Percentiles rank a stretch among this genome's conserved stretches.
These are phyloP conservation scores for Phtheirospermum japonicum DNA, from an alignment of 257 asterid genomes.

Conservation along the genomic window DNA sequence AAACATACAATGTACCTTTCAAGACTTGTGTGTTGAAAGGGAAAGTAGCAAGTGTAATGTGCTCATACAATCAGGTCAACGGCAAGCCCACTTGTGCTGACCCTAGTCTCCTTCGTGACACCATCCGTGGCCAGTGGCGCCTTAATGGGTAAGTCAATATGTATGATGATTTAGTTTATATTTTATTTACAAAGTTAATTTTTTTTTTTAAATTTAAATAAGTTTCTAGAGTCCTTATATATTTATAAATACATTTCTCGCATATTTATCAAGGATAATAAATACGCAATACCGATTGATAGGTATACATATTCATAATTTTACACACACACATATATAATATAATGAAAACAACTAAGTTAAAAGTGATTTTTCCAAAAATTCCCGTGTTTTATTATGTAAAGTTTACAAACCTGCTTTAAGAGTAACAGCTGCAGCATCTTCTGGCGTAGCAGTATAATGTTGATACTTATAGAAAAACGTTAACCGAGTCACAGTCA, in stretches of 20 bases:
- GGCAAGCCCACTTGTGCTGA: slow-evolving; percentile 97
- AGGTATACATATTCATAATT: too few species aligned
- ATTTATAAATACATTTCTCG: too few species aligned
- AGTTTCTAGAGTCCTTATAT: too few species aligned
- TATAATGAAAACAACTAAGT: too few species aligned
- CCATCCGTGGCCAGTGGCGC: slow-evolving; percentile 74
- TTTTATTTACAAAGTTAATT: too few species aligned
- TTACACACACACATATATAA: too few species aligned
- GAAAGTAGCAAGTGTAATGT: slow-evolving; percentile 86
- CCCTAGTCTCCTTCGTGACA: slow-evolving; percentile 63
- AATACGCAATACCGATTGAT: too few species aligned
- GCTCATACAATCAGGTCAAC: slow-evolving; percentile 90
- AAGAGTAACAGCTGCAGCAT: slow-evolving; percentile 64
- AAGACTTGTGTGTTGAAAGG: slow-evolving; percentile 86
- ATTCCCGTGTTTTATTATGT: too few species aligned
- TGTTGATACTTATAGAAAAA: slow-evolving; percentile 54
- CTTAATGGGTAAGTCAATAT: slow-evolving; percentile 95
- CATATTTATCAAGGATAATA: too few species aligned
- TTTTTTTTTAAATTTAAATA: too few species aligned
- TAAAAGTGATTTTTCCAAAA: too few species aligned
- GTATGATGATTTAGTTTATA: too few species aligned
- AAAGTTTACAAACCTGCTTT: slow-evolving; percentile 89
- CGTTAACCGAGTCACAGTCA: slow-evolving; percentile 84
- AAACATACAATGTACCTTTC: slow-evolving; percentile 91
- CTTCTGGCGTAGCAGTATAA: slow-evolving; percentile 70